These are phyloP conservation scores for Diaporthe capsici DNA, from an alignment of 2,329 filamentous ascomycete genomes.

Conservation along the genomic window DNA sequence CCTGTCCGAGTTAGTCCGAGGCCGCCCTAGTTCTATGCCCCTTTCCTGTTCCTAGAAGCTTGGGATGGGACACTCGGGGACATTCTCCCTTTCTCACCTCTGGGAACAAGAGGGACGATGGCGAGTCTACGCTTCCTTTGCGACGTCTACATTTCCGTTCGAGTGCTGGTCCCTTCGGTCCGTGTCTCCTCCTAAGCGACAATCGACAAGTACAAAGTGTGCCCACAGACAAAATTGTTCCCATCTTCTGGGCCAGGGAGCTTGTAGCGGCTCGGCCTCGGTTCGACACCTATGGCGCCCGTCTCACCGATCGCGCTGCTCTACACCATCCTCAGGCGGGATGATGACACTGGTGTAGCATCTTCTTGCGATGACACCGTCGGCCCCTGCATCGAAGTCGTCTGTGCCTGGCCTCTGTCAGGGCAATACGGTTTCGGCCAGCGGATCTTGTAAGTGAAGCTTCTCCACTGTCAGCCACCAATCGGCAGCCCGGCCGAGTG, in stretches of 20 bases:
- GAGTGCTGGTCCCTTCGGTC: neutral
- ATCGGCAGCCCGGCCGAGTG: neutral
- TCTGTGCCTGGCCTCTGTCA: constrained; percentile 70
- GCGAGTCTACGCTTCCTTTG: neutral
- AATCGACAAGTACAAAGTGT: neutral
- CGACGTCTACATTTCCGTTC: neutral
- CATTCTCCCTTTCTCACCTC: neutral
- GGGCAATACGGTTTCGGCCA: constrained; percentile 71
- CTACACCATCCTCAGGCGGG: neutral
- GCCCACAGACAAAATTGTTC: neutral
- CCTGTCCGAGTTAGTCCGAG: neutral
- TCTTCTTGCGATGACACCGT: neutral
- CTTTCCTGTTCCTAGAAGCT: neutral
- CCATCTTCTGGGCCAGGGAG: neutral
- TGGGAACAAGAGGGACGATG: neutral
- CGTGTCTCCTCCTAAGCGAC: neutral
- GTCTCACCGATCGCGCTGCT: neutral
- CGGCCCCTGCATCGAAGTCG: constrained; percentile 55
- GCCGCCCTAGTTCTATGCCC: neutral
- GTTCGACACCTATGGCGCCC: neutral
- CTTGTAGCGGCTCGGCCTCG: neutral
- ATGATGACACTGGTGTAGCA: constrained; percentile 7
- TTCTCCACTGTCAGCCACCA: constrained; percentile 16
- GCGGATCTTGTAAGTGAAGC: constrained; percentile 61
- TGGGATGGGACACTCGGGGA: neutral